A percentile compares a stretch with the other conserved stretches of the same genome.
phyloP scores from a whole-genome alignment of 495 filamentous ascomycete genomes.

The Xylaria nigripes region DNA sequence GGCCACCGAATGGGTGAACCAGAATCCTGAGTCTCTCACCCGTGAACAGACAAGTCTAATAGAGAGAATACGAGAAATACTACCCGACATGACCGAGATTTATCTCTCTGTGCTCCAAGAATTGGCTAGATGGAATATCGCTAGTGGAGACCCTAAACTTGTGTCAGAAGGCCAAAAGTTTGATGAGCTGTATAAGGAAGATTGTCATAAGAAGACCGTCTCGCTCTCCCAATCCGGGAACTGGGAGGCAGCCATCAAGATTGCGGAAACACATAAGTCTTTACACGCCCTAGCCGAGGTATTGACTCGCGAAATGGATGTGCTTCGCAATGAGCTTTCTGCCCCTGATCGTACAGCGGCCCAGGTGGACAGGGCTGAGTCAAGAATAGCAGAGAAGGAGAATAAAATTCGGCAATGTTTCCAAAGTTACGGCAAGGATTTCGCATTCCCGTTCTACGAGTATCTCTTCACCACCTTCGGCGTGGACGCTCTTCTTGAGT shows the following conservation, averaged over 20 bases:
- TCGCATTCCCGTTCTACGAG: constrained; percentile 73
- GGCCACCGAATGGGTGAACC: constrained; percentile 26
- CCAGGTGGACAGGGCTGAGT: constrained; percentile 19
- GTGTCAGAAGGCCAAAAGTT: constrained; percentile 30
- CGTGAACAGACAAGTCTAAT: constrained; percentile 19
- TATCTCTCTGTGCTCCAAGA: constrained; percentile 39
- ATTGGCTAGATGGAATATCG: constrained; percentile 30
- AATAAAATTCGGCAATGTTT: constrained; percentile 52
- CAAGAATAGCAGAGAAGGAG: constrained; percentile 28
- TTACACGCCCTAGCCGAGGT: constrained; percentile 61
- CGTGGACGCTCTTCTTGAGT: constrained; percentile 59
- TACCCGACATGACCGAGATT: constrained; percentile 38
- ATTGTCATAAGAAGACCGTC: constrained; percentile 35
- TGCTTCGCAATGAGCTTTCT: constrained; percentile 20
- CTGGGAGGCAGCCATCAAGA: constrained; percentile 55
- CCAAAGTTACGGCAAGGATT: constrained; percentile 61
- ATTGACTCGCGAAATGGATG: constrained; percentile 33
- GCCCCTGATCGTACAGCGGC: constrained; percentile 15
- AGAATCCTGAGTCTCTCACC: constrained; percentile 18
- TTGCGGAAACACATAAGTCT: constrained; percentile 68
- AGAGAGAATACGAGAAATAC: constrained; percentile 27
- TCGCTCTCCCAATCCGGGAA: constrained; percentile 59
- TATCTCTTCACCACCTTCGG: constrained; percentile 58
- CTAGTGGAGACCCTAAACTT: constrained; percentile 29
- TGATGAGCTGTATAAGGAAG: constrained; percentile 27